These are phyloP conservation scores for Ganoderma multipileum DNA, from an alignment of 1,284 basidiomycete species.

Conservation along the genomic window DNA sequence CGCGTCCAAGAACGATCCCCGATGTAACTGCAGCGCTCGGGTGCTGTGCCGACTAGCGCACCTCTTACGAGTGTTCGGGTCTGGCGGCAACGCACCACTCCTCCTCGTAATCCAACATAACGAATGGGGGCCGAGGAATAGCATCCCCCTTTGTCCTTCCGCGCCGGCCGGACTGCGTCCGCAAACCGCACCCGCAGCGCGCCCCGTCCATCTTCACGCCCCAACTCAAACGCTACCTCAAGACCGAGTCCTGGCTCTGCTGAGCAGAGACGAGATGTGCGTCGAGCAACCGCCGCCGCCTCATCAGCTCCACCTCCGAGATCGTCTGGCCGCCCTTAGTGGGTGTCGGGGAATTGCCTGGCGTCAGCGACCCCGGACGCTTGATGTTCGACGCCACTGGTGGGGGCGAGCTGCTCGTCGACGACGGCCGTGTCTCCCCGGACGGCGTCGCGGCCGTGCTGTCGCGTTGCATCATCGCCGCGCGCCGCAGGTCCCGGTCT, in stretches of 20 bases:
- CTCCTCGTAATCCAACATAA: neutral
- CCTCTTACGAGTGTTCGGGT: neutral
- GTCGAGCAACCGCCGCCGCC: conserved; percentile 74
- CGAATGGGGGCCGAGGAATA: neutral
- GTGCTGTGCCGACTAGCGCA: neutral
- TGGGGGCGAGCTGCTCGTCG: conserved; percentile 8
- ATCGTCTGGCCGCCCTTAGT: conserved; percentile 67
- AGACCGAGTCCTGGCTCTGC: conserved; percentile 21
- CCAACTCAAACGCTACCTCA: conserved; percentile 13
- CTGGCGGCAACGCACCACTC: neutral
- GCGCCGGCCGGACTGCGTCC: conserved; percentile 1
- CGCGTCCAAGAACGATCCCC: neutral
- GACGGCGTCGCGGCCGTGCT: conserved; percentile 9
- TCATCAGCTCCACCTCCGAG: conserved; percentile 80
- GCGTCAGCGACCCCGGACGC: conserved; percentile 1
- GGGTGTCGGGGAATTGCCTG: conserved; percentile 11
- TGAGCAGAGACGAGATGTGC: conserved; percentile 54
- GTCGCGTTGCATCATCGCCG: conserved; percentile 24
- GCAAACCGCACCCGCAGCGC: neutral
- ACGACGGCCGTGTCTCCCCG: neutral
- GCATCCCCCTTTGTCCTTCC: neutral
- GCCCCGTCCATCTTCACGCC: neutral
- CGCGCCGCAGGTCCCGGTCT: conserved; percentile 11
- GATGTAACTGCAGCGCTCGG: neutral
- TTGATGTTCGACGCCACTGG: neutral